Percentiles rank a stretch among this genome's conserved stretches.
These are phyloP conservation scores for Leccinellum rugosiceps DNA, from an alignment of 768 basidiomycete genomes.

Conservation along the genomic window DNA sequence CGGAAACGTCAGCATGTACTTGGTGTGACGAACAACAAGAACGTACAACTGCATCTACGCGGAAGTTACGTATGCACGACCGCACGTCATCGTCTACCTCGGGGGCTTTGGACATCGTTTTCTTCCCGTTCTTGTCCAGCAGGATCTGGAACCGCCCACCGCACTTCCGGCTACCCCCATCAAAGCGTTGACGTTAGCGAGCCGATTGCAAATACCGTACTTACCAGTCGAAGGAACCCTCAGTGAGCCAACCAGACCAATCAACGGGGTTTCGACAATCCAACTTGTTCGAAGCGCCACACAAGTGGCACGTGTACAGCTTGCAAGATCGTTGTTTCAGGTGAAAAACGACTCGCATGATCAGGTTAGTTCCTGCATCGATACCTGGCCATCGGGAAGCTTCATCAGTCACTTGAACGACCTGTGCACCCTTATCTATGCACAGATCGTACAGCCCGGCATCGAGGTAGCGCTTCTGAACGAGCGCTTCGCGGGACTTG, in stretches of 20 bases:
- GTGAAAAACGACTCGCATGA: slow-evolving; percentile 24
- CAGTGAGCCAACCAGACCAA: slow-evolving; percentile 22
- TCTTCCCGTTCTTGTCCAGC: slow-evolving; percentile 18
- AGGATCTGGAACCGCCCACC: slow-evolving; percentile 25
- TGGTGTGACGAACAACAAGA: background rate
- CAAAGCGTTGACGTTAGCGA: background rate
- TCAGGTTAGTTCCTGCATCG: slow-evolving; percentile 23
- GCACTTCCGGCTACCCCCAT: slow-evolving; percentile 10
- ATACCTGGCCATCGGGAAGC: slow-evolving; percentile 22
- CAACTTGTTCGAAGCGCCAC: slow-evolving; percentile 18
- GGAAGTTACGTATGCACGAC: slow-evolving; percentile 26
- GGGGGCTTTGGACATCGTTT: background rate
- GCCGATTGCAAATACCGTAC: background rate
- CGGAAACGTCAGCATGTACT: background rate
- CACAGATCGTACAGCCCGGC: slow-evolving; percentile 20
- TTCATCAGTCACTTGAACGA: slow-evolving; percentile 20
- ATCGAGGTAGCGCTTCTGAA: slow-evolving; percentile 26
- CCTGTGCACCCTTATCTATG: slow-evolving; percentile 23
- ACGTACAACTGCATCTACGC: slow-evolving; percentile 20
- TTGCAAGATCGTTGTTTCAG: slow-evolving; percentile 13
- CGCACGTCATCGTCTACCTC: slow-evolving; percentile 17
- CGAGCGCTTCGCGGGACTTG: slow-evolving; percentile 17
- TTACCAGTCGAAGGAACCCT: slow-evolving; percentile 24
- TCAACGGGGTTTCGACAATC: slow-evolving; percentile 7
- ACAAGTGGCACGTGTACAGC: slow-evolving; percentile 17